These are phyloP conservation scores for Setaria italica DNA, from an alignment of 202 grass and related monocot species.

Conservation along the genomic window DNA sequence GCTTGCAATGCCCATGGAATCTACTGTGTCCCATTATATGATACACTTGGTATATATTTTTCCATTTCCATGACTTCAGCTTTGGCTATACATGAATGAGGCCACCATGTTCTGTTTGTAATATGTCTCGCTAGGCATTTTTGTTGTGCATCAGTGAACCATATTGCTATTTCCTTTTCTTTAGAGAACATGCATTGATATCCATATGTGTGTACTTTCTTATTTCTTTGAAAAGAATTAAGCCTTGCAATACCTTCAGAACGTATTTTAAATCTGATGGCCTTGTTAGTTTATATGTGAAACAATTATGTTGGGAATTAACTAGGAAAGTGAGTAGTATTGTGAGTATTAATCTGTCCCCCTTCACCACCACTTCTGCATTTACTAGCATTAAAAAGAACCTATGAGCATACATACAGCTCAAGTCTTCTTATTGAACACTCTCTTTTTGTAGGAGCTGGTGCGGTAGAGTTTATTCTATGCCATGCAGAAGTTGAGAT, in stretches of 20 bases:
- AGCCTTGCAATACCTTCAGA: neutral
- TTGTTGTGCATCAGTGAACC: conserved; percentile 5
- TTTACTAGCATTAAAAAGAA: conserved; percentile 1
- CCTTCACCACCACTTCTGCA: conserved; percentile 3
- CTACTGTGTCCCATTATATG: conserved; percentile 90
- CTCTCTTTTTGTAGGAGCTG: conserved; percentile 66
- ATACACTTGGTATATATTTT: conserved; percentile 86
- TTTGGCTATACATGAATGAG: conserved; percentile 22
- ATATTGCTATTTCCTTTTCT: neutral
- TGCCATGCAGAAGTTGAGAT: conserved; percentile 96
- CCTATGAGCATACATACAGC: conserved; percentile 29
- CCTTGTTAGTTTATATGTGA: conserved; percentile 30
- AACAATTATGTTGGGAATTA: conserved; percentile 36
- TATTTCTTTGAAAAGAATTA: conserved; percentile 16
- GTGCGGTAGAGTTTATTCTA: conserved; percentile 93
- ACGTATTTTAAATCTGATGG: conserved; percentile 19
- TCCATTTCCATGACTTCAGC: conserved; percentile 21
- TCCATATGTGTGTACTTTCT: neutral
- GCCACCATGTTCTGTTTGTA: conserved; percentile 16
- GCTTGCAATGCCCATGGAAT: conserved; percentile 97
- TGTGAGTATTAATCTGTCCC: conserved; percentile 19
- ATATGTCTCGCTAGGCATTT: conserved; percentile 12
- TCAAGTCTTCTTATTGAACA: conserved; percentile 41
- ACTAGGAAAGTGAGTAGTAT: conserved; percentile 8
- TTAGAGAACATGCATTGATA: conserved; percentile 19